A percentile compares a stretch with the other conserved stretches of the same genome.
These are phyloP conservation scores for Escallonia rubra DNA, from an alignment of 129 eudicot genomes.

Conservation along the genomic window DNA sequence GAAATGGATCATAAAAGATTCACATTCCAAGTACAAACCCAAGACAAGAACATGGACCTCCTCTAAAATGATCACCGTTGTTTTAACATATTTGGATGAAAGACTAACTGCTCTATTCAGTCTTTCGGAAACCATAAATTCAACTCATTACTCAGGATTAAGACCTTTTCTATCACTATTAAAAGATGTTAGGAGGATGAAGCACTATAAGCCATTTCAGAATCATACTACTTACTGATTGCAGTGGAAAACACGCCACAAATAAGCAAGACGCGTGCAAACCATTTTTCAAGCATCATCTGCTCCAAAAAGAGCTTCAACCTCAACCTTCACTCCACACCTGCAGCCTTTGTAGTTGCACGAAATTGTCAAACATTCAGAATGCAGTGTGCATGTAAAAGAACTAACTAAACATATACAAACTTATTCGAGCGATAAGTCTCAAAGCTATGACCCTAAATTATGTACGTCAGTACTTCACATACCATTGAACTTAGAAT, in stretches of 20 bases:
- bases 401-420: not conserved
- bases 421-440: too few relatives aligned
- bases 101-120: not conserved
- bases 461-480: too few relatives aligned
- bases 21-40: too few relatives aligned
- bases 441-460: too few relatives aligned
- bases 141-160: not conserved
- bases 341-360: not conserved
- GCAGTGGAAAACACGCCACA: slow-evolving; percentile 27
- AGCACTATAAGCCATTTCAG: not conserved
- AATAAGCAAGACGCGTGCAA: slow-evolving; percentile 40
- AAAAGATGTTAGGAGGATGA: not conserved
- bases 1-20: too few relatives aligned
- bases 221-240: slow-evolving; percentile 38
- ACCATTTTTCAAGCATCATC: slow-evolving; percentile 55
- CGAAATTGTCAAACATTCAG: not conserved
- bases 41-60: too few relatives aligned
- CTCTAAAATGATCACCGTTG: not conserved
- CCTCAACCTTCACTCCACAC: slow-evolving; percentile 2
- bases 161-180: not conserved
- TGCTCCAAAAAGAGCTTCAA: slow-evolving; percentile 16
- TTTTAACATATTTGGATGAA: not conserved
- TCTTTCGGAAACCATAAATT: not conserved
- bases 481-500: too few relatives aligned
- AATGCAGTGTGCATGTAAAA: not conserved